Percentiles rank a stretch among this genome's conserved stretches.
These are phyloP conservation scores for Rosellinia necatrix DNA, from an alignment of 2,329 filamentous ascomycete genomes.

Conservation along the genomic window DNA sequence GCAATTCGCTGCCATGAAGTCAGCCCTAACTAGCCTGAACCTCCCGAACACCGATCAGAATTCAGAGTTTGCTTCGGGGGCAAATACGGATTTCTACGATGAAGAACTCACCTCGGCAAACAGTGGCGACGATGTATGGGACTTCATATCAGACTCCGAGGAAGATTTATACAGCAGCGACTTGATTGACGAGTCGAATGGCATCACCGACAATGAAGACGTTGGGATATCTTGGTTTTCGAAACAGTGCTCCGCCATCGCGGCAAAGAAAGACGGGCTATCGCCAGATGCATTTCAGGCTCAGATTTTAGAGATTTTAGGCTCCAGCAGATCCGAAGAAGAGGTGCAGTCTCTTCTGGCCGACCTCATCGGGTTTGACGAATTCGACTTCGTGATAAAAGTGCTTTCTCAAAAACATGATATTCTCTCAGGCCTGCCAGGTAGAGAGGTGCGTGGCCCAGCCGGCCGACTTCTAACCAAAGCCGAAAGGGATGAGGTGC, in stretches of 20 bases:
- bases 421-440: constrained; percentile 57
- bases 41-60: constrained; percentile 49
- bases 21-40: constrained; percentile 76
- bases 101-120: constrained; percentile 60
- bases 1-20: constrained; percentile 84
- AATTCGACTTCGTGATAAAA: constrained; percentile 90
- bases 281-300: constrained; percentile 72
- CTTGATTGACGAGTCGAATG: constrained; percentile 54
- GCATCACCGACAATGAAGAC: constrained; percentile 35
- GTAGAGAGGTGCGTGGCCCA: constrained; percentile 43
- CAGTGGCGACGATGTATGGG: constrained; percentile 85
- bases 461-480: constrained; percentile 68
- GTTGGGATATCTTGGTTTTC: constrained; percentile 74
- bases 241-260: constrained; percentile 68
- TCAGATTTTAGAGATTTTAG: constrained; percentile 76
- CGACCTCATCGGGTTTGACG: constrained; percentile 89
- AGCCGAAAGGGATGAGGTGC: constrained; percentile 76
- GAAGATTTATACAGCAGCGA: constrained; percentile 70
- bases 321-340: constrained; percentile 71
- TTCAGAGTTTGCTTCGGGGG: constrained; percentile 53
- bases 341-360: constrained; percentile 90
- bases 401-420: constrained; percentile 78
- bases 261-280: constrained; percentile 67
- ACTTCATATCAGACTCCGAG: constrained; percentile 79
- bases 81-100: constrained; percentile 69